These are phyloP conservation scores for Chytriomyces sp. DNA, from an alignment of 192 early-diverging fungal genomes.

Conservation along the genomic window DNA sequence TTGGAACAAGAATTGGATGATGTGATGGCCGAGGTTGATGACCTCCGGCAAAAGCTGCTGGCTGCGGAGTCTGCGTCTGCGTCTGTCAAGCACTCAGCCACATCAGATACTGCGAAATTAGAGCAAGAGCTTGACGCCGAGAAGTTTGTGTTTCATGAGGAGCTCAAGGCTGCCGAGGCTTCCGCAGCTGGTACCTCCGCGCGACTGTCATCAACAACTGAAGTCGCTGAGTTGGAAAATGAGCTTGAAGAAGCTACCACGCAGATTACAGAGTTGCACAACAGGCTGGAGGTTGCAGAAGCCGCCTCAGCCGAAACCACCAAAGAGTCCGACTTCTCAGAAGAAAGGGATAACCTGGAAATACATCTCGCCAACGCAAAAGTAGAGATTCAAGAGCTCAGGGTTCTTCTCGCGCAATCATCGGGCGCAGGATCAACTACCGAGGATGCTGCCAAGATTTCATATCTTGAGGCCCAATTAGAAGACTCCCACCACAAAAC, in stretches of 20 bases:
- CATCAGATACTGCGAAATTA: not conserved
- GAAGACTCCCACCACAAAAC: not conserved
- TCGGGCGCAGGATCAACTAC: not conserved
- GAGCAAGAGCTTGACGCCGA: slow-evolving; percentile 12
- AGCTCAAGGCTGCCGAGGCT: not conserved
- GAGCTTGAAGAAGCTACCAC: slow-evolving; percentile 8
- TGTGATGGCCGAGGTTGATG: too few relatives aligned
- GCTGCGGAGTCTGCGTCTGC: too few relatives aligned
- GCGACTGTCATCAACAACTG: not conserved
- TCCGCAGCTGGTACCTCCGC: not conserved
- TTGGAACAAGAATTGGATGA: too few relatives aligned
- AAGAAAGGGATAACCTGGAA: not conserved
- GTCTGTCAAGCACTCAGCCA: too few relatives aligned
- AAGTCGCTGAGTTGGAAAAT: too few relatives aligned
- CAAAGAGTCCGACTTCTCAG: not conserved
- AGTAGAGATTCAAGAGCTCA: not conserved
- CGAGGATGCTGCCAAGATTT: slow-evolving; percentile 6
- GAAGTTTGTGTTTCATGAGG: not conserved
- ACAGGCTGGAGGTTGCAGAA: not conserved
- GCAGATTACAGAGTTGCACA: not conserved
- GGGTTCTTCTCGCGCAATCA: not conserved
- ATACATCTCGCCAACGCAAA: not conserved
- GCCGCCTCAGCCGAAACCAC: not conserved
- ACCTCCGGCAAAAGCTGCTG: too few relatives aligned
- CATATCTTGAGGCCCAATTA: slow-evolving; percentile 3